Evolutionary conservation across 2,329 filamentous ascomycete species (phyloP).

Genomic region (Pseudogymnoascus pannorum): DNA sequence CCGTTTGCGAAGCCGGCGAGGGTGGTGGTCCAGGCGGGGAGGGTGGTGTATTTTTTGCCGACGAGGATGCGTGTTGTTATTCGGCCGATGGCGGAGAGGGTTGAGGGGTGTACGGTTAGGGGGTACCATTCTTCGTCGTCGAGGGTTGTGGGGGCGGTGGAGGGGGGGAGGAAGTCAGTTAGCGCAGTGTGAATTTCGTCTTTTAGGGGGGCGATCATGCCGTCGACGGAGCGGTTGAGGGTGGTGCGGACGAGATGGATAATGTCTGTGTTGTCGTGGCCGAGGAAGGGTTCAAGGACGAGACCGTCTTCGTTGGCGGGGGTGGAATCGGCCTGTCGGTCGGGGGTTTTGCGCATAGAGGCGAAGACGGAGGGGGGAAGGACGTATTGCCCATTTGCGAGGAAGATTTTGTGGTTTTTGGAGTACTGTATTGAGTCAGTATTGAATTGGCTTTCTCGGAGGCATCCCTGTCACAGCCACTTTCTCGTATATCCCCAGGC

Average conservation of each 20-base stretch:
- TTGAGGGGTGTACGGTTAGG: background rate
- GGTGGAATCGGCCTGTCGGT: background rate
- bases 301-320: background rate
- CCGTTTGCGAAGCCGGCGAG: background rate
- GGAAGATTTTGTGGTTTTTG: background rate
- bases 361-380: constrained; percentile 3
- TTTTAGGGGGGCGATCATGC: background rate
- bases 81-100: constrained; percentile 2
- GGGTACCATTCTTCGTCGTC: background rate
- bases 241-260: background rate
- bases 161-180: background rate
- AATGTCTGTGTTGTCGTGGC: constrained; percentile 8
- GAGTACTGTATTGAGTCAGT: background rate
- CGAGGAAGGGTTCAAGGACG: constrained; percentile 4
- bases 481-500: background rate
- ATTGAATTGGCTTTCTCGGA: background rate
- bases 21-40: background rate
- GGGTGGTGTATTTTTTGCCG: background rate
- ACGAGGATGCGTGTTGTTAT: constrained; percentile 1
- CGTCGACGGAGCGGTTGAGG: background rate
- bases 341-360: background rate
- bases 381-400: background rate
- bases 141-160: too few species aligned
- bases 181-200: background rate
- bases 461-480: background rate